A percentile compares a stretch with the other conserved stretches of the same genome.
These are phyloP conservation scores for Talinum fruticosum DNA, from an alignment of 148 eudicot genomes.

Conservation along the genomic window DNA sequence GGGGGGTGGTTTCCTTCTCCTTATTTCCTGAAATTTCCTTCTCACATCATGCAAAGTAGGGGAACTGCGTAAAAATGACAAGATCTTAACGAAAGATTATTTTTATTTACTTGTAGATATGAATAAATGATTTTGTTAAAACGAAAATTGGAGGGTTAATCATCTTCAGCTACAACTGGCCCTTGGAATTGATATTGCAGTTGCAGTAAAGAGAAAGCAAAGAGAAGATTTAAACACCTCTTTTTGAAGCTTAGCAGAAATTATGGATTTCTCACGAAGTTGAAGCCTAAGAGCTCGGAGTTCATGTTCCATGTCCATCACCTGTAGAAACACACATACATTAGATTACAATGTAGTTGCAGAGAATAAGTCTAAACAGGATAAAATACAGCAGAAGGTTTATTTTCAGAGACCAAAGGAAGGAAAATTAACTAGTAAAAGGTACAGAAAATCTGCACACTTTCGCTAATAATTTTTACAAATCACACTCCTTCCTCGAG, in stretches of 20 bases:
- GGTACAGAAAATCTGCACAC: background rate
- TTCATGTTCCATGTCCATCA: slow-evolving; percentile 95
- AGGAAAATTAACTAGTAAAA: background rate
- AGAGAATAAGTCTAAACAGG: background rate
- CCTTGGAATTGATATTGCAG: too few species aligned
- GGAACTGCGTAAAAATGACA: background rate
- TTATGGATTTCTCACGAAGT: slow-evolving; percentile 74
- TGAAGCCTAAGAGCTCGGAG: slow-evolving; percentile 83
- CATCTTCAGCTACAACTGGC: too few species aligned
- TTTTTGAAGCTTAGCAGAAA: slow-evolving; percentile 80
- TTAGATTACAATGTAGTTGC: background rate
- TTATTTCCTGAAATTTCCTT: background rate
- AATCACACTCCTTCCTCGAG: background rate
- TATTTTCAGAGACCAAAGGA: background rate
- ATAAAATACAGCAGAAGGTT: background rate
- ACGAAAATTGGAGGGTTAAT: too few species aligned
- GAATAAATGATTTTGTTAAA: background rate
- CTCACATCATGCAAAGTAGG: background rate
- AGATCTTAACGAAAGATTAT: background rate
- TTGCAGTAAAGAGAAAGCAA: background rate
- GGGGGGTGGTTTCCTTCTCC: too few species aligned
- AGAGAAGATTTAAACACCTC: slow-evolving; percentile 47
- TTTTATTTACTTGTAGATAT: background rate
- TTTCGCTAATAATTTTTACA: background rate
- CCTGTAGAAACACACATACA: slow-evolving; percentile 37